Evolutionary conservation across 352 stramenopile species (phyloP).

Genomic region (Phytopythium helicoides): DNA sequence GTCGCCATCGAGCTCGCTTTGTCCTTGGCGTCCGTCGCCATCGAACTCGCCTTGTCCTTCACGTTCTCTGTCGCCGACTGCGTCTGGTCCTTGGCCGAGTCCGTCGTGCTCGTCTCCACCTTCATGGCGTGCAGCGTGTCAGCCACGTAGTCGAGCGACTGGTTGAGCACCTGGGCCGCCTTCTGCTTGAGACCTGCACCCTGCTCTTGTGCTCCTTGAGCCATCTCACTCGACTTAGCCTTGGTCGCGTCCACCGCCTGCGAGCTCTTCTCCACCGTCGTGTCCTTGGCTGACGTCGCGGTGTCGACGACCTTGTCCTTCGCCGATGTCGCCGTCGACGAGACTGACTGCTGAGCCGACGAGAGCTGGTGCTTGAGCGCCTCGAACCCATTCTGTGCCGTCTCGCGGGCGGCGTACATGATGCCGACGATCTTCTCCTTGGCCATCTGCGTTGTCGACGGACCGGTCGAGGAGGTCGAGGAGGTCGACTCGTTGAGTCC

Average conservation of each 20-base stretch:
- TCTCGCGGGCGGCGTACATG: slow-evolving; percentile 24
- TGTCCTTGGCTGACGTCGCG: background rate
- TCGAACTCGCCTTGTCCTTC: no score
- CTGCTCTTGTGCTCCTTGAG: background rate
- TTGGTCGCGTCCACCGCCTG: background rate
- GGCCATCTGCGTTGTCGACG: slow-evolving; percentile 21
- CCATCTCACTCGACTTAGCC: background rate
- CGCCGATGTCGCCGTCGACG: slow-evolving; percentile 1
- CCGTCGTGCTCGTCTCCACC: background rate
- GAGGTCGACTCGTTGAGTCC: background rate
- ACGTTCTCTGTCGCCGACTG: no score
- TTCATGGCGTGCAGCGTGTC: background rate
- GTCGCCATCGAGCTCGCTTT: background rate
- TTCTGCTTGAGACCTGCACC: background rate
- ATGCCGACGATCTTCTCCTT: slow-evolving; percentile 19
- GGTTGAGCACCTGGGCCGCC: background rate
- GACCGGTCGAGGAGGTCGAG: slow-evolving; percentile 6
- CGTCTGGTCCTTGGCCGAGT: no score
- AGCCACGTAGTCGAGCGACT: background rate
- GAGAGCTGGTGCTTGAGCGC: slow-evolving; percentile 32
- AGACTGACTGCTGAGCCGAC: slow-evolving; percentile 17
- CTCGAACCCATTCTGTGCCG: slow-evolving; percentile 37
- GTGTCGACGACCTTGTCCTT: background rate
- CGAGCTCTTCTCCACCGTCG: background rate
- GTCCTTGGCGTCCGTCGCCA: background rate